These are phyloP conservation scores for Mucor lusitanicus DNA, from an alignment of 371 early-diverging fungal species.

Conservation along the genomic window DNA sequence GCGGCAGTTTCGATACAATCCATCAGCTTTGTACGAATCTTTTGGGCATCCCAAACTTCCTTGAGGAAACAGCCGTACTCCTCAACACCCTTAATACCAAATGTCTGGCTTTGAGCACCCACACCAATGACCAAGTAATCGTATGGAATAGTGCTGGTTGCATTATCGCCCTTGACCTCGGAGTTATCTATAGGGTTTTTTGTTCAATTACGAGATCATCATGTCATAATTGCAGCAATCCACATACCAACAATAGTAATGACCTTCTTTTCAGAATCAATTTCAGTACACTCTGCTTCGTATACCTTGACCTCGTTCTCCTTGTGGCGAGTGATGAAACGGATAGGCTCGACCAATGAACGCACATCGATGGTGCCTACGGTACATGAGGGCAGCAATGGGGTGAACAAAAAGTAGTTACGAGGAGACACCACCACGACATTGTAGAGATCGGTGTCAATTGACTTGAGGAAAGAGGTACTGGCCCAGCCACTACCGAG, in stretches of 20 bases:
- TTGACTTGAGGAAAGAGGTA: slow-evolving; percentile 72
- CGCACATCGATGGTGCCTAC: slow-evolving; percentile 87
- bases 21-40: slow-evolving; percentile 86
- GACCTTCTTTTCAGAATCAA: slow-evolving; percentile 76
- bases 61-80: slow-evolving; percentile 90
- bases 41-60: slow-evolving; percentile 87
- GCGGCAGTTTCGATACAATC: slow-evolving; percentile 91
- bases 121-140: slow-evolving; percentile 89
- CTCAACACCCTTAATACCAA: slow-evolving; percentile 85
- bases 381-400: slow-evolving; percentile 84
- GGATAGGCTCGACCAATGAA: slow-evolving; percentile 86
- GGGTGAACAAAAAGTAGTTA: slow-evolving; percentile 95
- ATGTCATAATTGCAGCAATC: background rate
- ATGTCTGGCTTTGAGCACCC: slow-evolving; percentile 91
- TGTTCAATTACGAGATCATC: background rate
- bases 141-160: slow-evolving; percentile 69
- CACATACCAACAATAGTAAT: slow-evolving; percentile 72
- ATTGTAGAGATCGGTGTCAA: slow-evolving; percentile 79
- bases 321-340: slow-evolving; percentile 89
- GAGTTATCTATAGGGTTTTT: slow-evolving; percentile 62
- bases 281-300: slow-evolving; percentile 86
- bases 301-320: slow-evolving; percentile 78
- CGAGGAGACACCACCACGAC: slow-evolving; percentile 85
- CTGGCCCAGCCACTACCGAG: slow-evolving; percentile 90
- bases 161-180: slow-evolving; percentile 68